Evolutionary conservation across 2,329 filamentous ascomycete genomes (phyloP).

Genomic region (Exophiala sideris): DNA sequence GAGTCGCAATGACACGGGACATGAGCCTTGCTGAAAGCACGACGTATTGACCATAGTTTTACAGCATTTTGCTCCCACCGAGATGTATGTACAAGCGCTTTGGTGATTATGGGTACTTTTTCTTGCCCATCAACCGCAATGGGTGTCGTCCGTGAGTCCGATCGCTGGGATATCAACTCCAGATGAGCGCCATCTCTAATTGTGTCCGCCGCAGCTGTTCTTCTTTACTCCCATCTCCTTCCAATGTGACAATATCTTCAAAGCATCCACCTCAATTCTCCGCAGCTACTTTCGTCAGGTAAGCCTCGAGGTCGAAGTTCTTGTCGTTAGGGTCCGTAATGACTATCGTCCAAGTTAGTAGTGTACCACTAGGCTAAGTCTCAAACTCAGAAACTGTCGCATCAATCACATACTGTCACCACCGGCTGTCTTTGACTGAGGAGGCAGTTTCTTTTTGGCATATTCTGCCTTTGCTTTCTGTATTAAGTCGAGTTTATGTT

Average conservation of each 20-base stretch:
- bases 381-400: neutral
- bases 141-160: conserved; percentile 9
- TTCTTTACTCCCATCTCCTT: conserved; percentile 3
- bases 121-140: conserved; percentile 8
- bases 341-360: conserved; percentile 46
- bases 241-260: neutral
- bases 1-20: neutral
- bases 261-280: conserved; percentile 20
- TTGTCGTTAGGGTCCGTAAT: conserved; percentile 76
- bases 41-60: conserved; percentile 19
- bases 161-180: conserved; percentile 16
- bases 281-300: conserved; percentile 49
- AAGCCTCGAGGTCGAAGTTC: conserved; percentile 91
- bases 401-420: conserved; percentile 34
- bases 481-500: conserved; percentile 89
- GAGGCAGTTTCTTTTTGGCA: conserved; percentile 67
- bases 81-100: conserved; percentile 23
- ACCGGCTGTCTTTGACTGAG: conserved; percentile 39
- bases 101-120: conserved; percentile 7
- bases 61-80: conserved; percentile 10
- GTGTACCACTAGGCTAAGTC: conserved; percentile 1
- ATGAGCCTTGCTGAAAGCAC: conserved; percentile 1
- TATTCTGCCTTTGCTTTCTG: conserved; percentile 89
- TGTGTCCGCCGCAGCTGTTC: conserved; percentile 1
- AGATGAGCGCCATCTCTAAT: conserved; percentile 20